phyloP scores from a whole-genome alignment of 805 yeast genomes.

The Saturnispora serradocipensis region DNA sequence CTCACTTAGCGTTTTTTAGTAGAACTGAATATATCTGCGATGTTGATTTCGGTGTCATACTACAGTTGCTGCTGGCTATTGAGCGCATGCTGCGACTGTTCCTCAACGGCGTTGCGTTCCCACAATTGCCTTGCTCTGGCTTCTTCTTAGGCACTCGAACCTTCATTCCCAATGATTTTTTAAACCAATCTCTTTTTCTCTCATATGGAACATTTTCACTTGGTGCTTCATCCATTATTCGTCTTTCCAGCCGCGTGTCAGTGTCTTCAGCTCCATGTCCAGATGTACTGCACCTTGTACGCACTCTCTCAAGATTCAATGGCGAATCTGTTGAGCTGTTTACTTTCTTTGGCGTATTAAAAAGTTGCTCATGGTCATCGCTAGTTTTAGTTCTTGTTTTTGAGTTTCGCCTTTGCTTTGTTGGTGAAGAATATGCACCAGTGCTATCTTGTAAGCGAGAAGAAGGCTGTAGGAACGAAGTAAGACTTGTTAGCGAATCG shows the following conservation, averaged over 20 bases:
- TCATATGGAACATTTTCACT: neutral
- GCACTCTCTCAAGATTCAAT: neutral
- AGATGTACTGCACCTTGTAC: neutral
- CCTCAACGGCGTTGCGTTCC: neutral
- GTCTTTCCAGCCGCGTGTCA: neutral
- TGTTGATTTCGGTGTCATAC: neutral
- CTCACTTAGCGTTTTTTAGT: neutral
- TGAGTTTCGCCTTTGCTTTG: constrained; percentile 4
- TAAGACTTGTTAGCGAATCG: constrained; percentile 1
- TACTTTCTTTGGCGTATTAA: neutral
- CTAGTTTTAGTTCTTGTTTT: neutral
- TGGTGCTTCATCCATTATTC: neutral
- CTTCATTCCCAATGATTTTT: neutral
- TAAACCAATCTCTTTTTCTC: neutral
- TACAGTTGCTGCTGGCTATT: neutral
- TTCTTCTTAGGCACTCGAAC: no score
- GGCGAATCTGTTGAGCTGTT: neutral
- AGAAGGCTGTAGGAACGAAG: constrained; percentile 11
- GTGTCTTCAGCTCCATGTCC: no score
- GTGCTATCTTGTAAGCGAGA: constrained; percentile 1
- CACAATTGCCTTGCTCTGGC: neutral
- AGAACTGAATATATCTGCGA: neutral
- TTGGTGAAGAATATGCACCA: constrained; percentile 6
- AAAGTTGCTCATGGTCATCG: neutral
- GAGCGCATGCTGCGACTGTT: neutral